Conservation (phyloP, 2,329 filamentous ascomycete species). For the Aspergillus versicolor region DNA sequence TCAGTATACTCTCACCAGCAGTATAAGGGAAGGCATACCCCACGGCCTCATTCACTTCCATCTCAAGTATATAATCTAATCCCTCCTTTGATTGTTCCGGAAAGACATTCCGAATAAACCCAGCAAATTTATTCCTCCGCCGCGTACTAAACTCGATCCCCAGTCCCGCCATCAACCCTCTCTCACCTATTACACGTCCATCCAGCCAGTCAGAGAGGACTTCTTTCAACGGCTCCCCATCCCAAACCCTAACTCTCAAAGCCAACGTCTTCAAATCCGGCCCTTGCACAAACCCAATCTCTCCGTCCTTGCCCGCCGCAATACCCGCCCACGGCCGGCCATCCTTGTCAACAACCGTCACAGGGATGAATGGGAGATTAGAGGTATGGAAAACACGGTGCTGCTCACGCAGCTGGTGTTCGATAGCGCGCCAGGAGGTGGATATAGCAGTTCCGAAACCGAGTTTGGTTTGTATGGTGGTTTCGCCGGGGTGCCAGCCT, state of each 20-base stretch:
- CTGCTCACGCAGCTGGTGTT: constrained; percentile 1
- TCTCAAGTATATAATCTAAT: neutral
- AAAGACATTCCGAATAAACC: neutral
- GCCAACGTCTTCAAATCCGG: neutral
- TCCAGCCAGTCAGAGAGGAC: no score
- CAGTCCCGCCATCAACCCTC: neutral
- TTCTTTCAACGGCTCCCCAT: neutral
- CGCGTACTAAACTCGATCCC: constrained; percentile 1
- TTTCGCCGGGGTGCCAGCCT: constrained; percentile 8
- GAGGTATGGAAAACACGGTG: constrained; percentile 8
- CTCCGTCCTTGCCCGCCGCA: neutral
- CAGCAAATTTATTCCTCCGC: constrained; percentile 2
- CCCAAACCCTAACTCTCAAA: neutral
- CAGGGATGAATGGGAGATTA: neutral
- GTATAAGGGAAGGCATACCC: neutral
- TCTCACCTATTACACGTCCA: neutral
- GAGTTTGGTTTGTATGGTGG: neutral
- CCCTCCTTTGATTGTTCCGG: no score
- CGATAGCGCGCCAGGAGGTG: neutral
- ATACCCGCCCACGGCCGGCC: constrained; percentile 4
- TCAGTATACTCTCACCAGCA: no score
- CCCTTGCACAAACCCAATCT: neutral
- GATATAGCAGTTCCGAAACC: neutral
- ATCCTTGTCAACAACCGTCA: neutral
- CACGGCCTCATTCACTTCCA: neutral